Evolutionary conservation across 768 basidiomycete species (phyloP).

Genomic region (Termitomyces bulborhizus): DNA sequence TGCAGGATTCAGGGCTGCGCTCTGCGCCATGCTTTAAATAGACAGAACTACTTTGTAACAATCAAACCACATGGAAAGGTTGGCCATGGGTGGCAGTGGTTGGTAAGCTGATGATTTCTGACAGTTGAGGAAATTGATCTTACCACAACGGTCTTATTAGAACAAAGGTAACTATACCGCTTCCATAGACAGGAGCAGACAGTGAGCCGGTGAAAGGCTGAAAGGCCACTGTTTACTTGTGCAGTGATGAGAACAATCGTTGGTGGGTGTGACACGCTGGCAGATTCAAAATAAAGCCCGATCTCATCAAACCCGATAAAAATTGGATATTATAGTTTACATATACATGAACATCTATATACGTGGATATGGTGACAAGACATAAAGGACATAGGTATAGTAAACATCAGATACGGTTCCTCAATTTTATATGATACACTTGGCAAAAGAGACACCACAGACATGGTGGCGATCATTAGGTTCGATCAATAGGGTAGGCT

Average conservation of each 20-base stretch:
- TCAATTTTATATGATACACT: constrained; percentile 6
- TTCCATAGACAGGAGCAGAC: constrained; percentile 31
- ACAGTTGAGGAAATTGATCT: constrained; percentile 16
- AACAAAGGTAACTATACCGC: constrained; percentile 26
- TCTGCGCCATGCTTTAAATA: constrained; percentile 58
- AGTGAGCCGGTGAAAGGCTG: constrained; percentile 1
- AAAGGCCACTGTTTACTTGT: constrained; percentile 7
- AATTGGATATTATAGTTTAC: neutral
- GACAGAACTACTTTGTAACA: constrained; percentile 28
- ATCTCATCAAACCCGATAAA: constrained; percentile 8
- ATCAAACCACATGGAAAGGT: constrained; percentile 28
- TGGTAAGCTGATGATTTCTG: constrained; percentile 25
- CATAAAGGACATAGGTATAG: neutral
- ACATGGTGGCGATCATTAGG: constrained; percentile 3
- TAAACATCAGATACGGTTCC: neutral
- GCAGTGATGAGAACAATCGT: constrained; percentile 1
- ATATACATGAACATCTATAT: neutral
- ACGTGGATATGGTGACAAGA: neutral
- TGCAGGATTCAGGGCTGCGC: constrained; percentile 71
- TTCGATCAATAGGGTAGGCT: constrained; percentile 5
- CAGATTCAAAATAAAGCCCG: neutral
- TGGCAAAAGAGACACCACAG: constrained; percentile 11
- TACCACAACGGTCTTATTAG: constrained; percentile 20
- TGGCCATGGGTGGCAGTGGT: constrained; percentile 25
- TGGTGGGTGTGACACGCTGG: constrained; percentile 10